Conservation (phyloP, 176 grass and related monocot species). For the Zizania latifolia region DNA sequence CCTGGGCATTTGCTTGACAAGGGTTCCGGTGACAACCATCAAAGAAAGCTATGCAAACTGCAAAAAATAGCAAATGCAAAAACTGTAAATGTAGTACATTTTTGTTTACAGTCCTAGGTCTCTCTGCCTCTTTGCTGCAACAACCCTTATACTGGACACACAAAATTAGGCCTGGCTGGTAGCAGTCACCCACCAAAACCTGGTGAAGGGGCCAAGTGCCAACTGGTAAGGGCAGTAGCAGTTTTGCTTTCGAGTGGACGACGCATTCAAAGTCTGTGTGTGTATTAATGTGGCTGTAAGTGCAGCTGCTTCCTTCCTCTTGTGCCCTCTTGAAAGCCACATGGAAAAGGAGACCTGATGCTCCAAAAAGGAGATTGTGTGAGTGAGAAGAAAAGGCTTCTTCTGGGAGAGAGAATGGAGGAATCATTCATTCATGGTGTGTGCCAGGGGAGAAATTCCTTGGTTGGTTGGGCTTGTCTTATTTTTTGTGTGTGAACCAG, state of each 20-base stretch:
- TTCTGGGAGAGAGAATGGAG: not conserved
- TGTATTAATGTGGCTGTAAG: no score
- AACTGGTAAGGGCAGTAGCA: not conserved
- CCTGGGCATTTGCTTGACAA: not conserved
- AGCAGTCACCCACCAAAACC: not conserved
- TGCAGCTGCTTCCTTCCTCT: not conserved
- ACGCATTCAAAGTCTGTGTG: no score
- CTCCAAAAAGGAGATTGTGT: no score
- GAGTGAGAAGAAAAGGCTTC: no score
- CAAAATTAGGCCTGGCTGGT: not conserved
- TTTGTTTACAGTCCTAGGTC: not conserved
- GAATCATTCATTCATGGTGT: not conserved
- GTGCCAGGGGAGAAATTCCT: not conserved
- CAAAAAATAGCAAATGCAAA: not conserved
- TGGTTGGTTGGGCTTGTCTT: not conserved
- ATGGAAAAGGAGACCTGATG: not conserved
- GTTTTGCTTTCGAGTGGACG: no score
- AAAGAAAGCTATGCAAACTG: slow-evolving; percentile 9
- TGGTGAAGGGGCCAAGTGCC: not conserved
- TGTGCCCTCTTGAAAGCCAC: not conserved
- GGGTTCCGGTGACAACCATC: not conserved
- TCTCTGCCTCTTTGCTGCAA: not conserved
- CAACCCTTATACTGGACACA: not conserved
- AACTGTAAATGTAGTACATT: slow-evolving; percentile 22
- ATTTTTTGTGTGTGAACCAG: not conserved